Base-by-base conservation (phyloP, 179 eudicot genomes). In the Actinidia arguta region DNA sequence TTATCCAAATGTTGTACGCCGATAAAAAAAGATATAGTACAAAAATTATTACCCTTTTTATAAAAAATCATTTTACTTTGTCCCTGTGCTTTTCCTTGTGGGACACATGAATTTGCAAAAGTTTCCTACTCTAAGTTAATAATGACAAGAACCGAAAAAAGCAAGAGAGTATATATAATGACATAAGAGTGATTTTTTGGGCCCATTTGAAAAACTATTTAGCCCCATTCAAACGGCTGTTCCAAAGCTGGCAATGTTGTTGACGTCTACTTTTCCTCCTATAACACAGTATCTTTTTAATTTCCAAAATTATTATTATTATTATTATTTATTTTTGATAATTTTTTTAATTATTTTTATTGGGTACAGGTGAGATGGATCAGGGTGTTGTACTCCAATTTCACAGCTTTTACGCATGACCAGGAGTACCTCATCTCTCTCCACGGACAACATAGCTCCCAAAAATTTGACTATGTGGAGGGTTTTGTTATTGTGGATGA, bases 401-500 rank as follows among this genome's bases (percentile, higher is more conserved):
- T 96, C 80, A 84, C 97, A 20, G 85, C 86, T 46, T 96, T 96
- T 61, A 93, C 96, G 5, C 81, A 81, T 7, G 99, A 96, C 82
- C 99, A 96, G 84, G 99, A 96, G 86, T 90, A 93, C 82, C 85
- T 96, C 3, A 96, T 94, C 64, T 96, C 99, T 1, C 79, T 91
- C 55, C 98, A 96, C 75, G 91, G 85, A 8, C 85, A 88, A 62
- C 82, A 90, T 24, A 73, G 77, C 3, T 67, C 86, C 17, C 73
- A 86, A 67, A 96, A 91, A 72, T 96, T 96, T 61, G 97, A 96
- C 73, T 96, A 96, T 75, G 93, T 96, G 46, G 99, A 96, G 82
- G 99, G 99, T 7, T 96, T 92, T 82, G 97, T 96, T 2, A 93
- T 96, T 1, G 97, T 93, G 4, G 96, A 94, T 74, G 95, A 91